Evolutionary conservation across 352 stramenopile genomes (phyloP).

Genomic region (Aphanomyces astaci): DNA sequence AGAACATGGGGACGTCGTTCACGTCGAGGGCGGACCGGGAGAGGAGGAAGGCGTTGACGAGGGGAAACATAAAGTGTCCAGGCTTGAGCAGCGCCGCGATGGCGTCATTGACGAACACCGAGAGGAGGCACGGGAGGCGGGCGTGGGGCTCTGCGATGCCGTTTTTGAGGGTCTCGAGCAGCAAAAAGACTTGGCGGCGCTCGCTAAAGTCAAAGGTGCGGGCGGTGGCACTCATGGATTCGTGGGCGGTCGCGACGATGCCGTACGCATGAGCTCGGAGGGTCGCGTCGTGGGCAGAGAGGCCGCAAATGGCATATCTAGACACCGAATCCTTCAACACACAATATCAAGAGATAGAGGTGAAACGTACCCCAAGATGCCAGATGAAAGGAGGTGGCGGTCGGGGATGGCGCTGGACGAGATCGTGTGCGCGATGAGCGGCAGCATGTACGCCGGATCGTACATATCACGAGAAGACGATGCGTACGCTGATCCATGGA

Average conservation of each 20-base stretch:
- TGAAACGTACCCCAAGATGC: constrained; percentile 37
- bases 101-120: constrained; percentile 75
- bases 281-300: constrained; percentile 46
- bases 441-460: constrained; percentile 66
- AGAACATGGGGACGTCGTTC: constrained; percentile 83
- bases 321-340: too few species aligned
- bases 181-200: constrained; percentile 62
- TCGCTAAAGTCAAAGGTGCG: constrained; percentile 53
- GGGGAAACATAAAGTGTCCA: constrained; percentile 61
- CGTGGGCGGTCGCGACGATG: constrained; percentile 67
- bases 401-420: constrained; percentile 57
- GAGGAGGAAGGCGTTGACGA: constrained; percentile 80
- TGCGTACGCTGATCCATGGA: too few species aligned
- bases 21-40: constrained; percentile 69
- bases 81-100: constrained; percentile 59
- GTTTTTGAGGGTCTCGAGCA: constrained; percentile 72
- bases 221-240: constrained; percentile 49
- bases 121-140: constrained; percentile 61
- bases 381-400: constrained; percentile 52
- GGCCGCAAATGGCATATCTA: constrained; percentile 51
- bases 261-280: constrained; percentile 63
- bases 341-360: neutral
- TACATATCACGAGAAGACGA: constrained; percentile 48
- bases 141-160: constrained; percentile 44
- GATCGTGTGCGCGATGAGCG: constrained; percentile 71